Conservation (phyloP, 2,329 filamentous ascomycete species). For the Curvularia sp. region DNA sequence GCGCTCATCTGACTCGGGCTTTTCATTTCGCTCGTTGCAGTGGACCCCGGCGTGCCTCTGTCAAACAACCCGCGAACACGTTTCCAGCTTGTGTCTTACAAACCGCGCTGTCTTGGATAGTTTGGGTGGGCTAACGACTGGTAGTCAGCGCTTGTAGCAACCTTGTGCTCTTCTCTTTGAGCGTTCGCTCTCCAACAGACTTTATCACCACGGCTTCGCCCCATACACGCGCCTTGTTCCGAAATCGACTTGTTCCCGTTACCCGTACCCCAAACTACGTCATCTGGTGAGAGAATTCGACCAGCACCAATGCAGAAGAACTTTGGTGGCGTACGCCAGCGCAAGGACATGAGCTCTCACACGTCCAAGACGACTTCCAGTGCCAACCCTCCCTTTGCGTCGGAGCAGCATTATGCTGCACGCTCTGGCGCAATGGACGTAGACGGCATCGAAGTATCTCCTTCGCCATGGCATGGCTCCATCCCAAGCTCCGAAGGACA, state of each 20-base stretch:
- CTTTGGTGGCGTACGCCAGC: conserved; percentile 27
- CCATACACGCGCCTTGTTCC: conserved; percentile 24
- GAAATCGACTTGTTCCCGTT: conserved; percentile 20
- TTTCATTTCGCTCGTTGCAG: conserved; percentile 41
- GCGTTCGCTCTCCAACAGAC: conserved; percentile 36
- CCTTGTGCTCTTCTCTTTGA: conserved; percentile 37
- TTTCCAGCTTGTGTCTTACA: conserved; percentile 50
- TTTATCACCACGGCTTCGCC: conserved; percentile 34
- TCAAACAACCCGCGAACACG: conserved; percentile 50
- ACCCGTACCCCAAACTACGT: conserved; percentile 20
- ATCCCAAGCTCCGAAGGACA: conserved; percentile 29
- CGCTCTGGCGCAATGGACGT: conserved; percentile 26
- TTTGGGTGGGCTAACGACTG: conserved; percentile 48
- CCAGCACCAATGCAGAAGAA: conserved; percentile 30
- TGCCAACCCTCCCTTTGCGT: conserved; percentile 31
- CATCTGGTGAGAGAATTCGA: conserved; percentile 36
- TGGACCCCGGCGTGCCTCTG: conserved; percentile 30
- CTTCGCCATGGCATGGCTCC: conserved; percentile 34
- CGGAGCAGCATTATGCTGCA: conserved; percentile 29
- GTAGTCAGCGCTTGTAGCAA: conserved; percentile 45
- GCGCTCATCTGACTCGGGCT: conserved; percentile 45
- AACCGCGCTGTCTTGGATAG: conserved; percentile 47
- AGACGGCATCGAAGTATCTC: conserved; percentile 26
- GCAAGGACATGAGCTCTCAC: conserved; percentile 41
- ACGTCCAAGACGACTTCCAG: conserved; percentile 40